Conservation (phyloP, 106 monocot species). For the Narthecium ossifragum region DNA sequence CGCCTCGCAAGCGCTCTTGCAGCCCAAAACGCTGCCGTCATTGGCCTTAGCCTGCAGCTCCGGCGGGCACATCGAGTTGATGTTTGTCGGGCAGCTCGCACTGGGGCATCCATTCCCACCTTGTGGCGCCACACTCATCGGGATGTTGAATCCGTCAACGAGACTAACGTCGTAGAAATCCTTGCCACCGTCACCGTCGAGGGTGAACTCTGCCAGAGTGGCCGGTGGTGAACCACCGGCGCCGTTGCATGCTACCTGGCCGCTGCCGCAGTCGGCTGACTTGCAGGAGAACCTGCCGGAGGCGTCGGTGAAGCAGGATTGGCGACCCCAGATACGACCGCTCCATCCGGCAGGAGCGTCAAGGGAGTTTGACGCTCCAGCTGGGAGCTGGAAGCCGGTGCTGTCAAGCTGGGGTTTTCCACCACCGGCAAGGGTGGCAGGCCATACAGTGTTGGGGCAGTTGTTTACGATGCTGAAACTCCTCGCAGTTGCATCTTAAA, state of each 20-base stretch:
- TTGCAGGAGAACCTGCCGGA: slow-evolving; percentile 21
- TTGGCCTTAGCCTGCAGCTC: slow-evolving; percentile 9
- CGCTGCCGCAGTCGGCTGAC: slow-evolving; percentile 24
- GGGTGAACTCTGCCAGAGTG: slow-evolving; percentile 41
- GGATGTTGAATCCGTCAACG: slow-evolving; percentile 55
- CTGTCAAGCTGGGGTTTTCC: neutral
- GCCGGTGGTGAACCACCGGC: slow-evolving; percentile 19
- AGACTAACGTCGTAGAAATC: slow-evolving; percentile 46
- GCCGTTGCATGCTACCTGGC: slow-evolving; percentile 21
- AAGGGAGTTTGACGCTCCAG: neutral
- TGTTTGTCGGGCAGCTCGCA: slow-evolving; percentile 14
- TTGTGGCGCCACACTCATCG: slow-evolving; percentile 14
- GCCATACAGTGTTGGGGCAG: slow-evolving; percentile 39
- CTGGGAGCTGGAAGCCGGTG: slow-evolving; percentile 31
- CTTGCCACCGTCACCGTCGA: slow-evolving; percentile 16
- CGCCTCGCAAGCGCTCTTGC: slow-evolving; percentile 23
- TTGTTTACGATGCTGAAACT: slow-evolving; percentile 36
- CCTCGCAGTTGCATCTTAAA: too few relatives aligned
- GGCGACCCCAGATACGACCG: slow-evolving; percentile 40
- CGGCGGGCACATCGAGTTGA: slow-evolving; percentile 28
- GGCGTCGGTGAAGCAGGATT: slow-evolving; percentile 20
- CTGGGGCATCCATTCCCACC: too few relatives aligned
- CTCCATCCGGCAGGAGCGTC: slow-evolving; percentile 19
- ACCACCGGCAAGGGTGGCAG: slow-evolving; percentile 18
- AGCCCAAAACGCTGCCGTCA: slow-evolving; percentile 15